Evolutionary conservation across 2,329 filamentous ascomycete species (phyloP).

Genomic region (Aphanoascus verrucosus): DNA sequence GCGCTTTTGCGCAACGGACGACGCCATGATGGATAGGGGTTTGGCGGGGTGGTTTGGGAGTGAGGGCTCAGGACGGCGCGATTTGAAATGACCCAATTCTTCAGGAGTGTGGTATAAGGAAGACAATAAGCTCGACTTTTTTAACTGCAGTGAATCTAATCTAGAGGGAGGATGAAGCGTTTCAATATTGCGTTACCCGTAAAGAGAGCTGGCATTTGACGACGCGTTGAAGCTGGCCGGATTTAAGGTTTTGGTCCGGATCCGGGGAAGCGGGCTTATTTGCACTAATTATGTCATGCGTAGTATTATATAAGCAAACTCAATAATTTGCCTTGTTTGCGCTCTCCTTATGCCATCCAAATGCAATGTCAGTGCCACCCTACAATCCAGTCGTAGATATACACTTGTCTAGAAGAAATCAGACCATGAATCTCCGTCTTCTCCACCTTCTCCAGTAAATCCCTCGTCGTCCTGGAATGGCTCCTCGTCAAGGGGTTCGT

Average conservation of each 20-base stretch:
- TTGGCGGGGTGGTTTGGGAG: not conserved
- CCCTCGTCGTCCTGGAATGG: slow-evolving; percentile 11
- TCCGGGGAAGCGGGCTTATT: too few species aligned
- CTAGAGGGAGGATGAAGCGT: too few species aligned
- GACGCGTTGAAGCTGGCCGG: too few species aligned
- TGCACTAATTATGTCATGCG: too few species aligned
- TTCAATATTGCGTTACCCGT: too few species aligned
- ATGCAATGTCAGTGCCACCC: too few species aligned
- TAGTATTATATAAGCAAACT: too few species aligned
- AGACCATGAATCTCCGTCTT: slow-evolving; percentile 18
- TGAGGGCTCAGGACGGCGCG: not conserved
- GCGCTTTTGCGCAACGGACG: slow-evolving; percentile 54
- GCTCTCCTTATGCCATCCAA: too few species aligned
- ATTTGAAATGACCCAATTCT: not conserved
- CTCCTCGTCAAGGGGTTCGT: not conserved
- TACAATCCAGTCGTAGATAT: too few species aligned
- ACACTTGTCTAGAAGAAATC: slow-evolving; percentile 12
- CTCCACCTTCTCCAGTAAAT: slow-evolving; percentile 22
- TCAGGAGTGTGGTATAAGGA: not conserved
- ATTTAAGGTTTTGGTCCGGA: too few species aligned
- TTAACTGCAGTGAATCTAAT: not conserved
- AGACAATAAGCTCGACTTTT: not conserved
- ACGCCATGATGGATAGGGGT: slow-evolving; percentile 30
- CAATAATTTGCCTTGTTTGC: too few species aligned
- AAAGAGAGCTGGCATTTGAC: too few species aligned